These are phyloP conservation scores for Dispira parvispora DNA, from an alignment of 192 early-diverging fungal species.

Conservation along the genomic window DNA sequence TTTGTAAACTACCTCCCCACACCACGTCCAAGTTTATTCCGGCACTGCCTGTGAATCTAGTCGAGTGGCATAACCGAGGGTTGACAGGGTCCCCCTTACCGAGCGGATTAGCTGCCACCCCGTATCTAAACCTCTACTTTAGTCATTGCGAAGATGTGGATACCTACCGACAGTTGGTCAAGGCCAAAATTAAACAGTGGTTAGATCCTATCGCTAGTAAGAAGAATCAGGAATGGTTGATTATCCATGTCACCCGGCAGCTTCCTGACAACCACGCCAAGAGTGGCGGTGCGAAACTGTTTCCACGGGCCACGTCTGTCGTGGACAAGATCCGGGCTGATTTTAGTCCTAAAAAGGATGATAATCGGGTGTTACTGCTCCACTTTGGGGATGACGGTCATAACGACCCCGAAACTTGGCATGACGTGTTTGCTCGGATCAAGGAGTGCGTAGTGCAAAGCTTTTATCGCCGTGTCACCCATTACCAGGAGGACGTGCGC, in stretches of 20 bases:
- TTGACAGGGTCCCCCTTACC: background rate
- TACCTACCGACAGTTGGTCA: conserved; percentile 42
- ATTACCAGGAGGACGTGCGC: conserved; percentile 75
- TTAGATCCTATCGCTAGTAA: conserved; percentile 48
- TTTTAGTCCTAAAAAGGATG: conserved; percentile 36
- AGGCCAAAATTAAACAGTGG: conserved; percentile 62
- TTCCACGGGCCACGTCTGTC: conserved; percentile 45
- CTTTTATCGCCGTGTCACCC: conserved; percentile 60
- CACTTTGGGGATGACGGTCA: conserved; percentile 15
- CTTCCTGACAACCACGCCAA: conserved; percentile 33
- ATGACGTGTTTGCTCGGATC: conserved; percentile 47
- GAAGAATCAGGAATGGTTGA: conserved; percentile 82
- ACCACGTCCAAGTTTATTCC: background rate
- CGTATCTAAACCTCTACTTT: conserved; percentile 65
- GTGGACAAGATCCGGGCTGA: conserved; percentile 79
- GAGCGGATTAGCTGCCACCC: conserved; percentile 16
- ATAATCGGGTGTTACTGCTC: conserved; percentile 19
- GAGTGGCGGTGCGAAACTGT: conserved; percentile 21
- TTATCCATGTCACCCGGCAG: conserved; percentile 51
- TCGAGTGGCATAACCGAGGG: background rate
- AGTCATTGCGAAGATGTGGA: conserved; percentile 68
- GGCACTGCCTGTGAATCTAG: background rate
- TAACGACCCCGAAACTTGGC: conserved; percentile 26
- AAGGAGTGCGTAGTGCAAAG: conserved; percentile 55
- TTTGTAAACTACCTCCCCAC: background rate